These are phyloP conservation scores for Karstenula rhodostoma DNA, from an alignment of 2,329 filamentous ascomycete species.

Conservation along the genomic window DNA sequence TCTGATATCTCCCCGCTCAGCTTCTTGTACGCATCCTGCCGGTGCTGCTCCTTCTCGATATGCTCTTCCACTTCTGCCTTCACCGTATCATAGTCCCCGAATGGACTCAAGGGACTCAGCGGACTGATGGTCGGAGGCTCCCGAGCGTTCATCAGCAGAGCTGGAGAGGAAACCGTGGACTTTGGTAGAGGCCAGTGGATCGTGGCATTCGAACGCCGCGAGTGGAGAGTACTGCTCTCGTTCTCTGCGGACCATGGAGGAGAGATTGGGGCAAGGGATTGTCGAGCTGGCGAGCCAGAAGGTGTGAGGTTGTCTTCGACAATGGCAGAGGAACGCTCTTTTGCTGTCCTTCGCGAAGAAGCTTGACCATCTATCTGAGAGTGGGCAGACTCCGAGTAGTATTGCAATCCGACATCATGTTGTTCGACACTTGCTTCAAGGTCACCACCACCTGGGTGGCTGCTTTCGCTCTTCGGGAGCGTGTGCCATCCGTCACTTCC, in stretches of 20 bases:
- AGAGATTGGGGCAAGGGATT: neutral
- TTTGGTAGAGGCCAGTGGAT: slow-evolving; percentile 5
- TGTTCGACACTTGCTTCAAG: neutral
- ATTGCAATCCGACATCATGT: neutral
- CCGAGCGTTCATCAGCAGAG: neutral
- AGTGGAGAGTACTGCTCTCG: neutral
- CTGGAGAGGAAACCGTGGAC: neutral
- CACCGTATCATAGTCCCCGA: neutral
- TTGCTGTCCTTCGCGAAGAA: neutral
- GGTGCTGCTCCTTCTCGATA: neutral
- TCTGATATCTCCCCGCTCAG: neutral
- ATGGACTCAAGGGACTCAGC: neutral
- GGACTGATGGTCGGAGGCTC: neutral
- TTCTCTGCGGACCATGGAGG: neutral
- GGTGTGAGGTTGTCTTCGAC: neutral
- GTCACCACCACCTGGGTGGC: neutral
- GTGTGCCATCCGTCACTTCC: neutral
- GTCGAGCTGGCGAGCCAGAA: neutral
- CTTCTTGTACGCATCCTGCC: neutral
- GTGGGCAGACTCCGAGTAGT: neutral
- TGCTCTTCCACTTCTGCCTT: neutral
- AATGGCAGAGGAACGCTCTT: neutral
- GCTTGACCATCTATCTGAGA: neutral
- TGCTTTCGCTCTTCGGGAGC: neutral
- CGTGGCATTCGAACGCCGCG: neutral